Conservation (phyloP, 164 flowering plant species). For the Taxillus chinensis region DNA sequence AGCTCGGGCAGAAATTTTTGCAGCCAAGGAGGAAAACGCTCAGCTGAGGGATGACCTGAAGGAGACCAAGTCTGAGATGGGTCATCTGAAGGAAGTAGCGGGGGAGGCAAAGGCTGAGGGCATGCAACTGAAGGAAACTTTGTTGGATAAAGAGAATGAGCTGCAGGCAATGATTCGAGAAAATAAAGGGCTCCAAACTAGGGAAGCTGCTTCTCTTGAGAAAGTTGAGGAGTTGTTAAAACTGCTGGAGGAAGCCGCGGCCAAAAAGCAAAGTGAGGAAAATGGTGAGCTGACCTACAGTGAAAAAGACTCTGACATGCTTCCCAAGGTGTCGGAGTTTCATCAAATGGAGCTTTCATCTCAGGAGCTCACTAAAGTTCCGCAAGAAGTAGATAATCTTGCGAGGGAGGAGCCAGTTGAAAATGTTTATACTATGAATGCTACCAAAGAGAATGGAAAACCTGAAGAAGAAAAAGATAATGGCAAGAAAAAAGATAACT, state of each 20-base stretch:
- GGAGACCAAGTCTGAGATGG: slow-evolving; percentile 53
- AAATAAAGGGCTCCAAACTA: slow-evolving; percentile 41
- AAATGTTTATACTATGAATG: slow-evolving; percentile 6
- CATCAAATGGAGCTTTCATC: slow-evolving; percentile 19
- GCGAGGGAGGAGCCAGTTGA: slow-evolving; percentile 13
- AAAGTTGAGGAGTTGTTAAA: slow-evolving; percentile 48
- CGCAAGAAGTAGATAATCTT: slow-evolving; percentile 15
- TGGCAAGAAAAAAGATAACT: slow-evolving; percentile 24
- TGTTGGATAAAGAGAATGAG: slow-evolving; percentile 67
- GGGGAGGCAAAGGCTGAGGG: slow-evolving; percentile 64
- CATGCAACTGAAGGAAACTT: slow-evolving; percentile 51
- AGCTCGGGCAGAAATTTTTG: slow-evolving; percentile 46
- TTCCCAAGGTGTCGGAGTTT: slow-evolving; percentile 67
- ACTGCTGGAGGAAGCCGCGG: slow-evolving; percentile 42
- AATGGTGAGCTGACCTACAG: slow-evolving; percentile 56
- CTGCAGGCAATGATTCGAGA: slow-evolving; percentile 36
- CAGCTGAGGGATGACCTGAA: slow-evolving; percentile 30
- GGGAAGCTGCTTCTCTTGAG: slow-evolving; percentile 31
- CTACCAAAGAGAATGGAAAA: slow-evolving; percentile 23
- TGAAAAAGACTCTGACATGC: slow-evolving; percentile 77
- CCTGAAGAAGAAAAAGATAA: slow-evolving; percentile 21
- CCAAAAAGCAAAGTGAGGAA: slow-evolving; percentile 40
- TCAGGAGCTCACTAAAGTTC: slow-evolving; percentile 17
- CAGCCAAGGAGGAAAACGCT: slow-evolving; percentile 40
- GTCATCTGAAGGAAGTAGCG: slow-evolving; percentile 45